These are phyloP conservation scores for Pelargonium fulgidum DNA, from an alignment of 441 rosid species.

Conservation along the genomic window DNA sequence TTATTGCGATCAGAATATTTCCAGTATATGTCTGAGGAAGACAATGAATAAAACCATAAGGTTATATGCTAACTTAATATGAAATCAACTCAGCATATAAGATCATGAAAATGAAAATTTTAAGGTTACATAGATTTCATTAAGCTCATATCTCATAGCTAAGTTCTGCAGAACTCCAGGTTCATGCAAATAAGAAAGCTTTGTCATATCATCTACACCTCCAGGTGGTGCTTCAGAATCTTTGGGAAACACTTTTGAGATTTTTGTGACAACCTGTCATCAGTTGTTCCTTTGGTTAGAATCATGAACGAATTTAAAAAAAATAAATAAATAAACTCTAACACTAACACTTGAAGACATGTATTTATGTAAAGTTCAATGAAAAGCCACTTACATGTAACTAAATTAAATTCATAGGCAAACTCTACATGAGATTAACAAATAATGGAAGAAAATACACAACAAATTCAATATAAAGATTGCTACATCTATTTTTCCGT, in stretches of 20 bases:
- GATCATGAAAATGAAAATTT: not conserved
- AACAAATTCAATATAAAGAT: constrained; percentile 6
- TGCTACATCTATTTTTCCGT: constrained; percentile 3
- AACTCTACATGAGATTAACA: constrained; percentile 11
- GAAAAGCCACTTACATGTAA: constrained; percentile 15
- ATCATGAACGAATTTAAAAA: constrained; percentile 3
- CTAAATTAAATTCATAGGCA: constrained; percentile 16
- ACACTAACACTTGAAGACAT: not conserved
- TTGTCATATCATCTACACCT: constrained; percentile 99
- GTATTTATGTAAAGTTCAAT: not conserved
- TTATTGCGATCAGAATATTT: constrained; percentile 92
- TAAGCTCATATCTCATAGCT: constrained; percentile 94
- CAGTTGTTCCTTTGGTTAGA: constrained; percentile 18
- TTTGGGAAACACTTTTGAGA: constrained; percentile 78
- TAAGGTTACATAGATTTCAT: constrained; percentile 78
- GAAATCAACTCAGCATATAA: constrained; percentile 10
- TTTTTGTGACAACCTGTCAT: constrained; percentile 69
- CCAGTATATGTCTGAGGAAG: constrained; percentile 87
- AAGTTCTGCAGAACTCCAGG: constrained; percentile 94
- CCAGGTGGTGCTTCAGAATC: constrained; percentile 99
- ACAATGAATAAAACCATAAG: constrained; percentile 13
- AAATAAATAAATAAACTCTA: not conserved
- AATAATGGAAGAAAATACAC: constrained; percentile 7
- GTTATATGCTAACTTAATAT: constrained; percentile 7
- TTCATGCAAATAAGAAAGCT: constrained; percentile 96